Conservation (phyloP, 257 asterid species). For the Petunia axillaris region DNA sequence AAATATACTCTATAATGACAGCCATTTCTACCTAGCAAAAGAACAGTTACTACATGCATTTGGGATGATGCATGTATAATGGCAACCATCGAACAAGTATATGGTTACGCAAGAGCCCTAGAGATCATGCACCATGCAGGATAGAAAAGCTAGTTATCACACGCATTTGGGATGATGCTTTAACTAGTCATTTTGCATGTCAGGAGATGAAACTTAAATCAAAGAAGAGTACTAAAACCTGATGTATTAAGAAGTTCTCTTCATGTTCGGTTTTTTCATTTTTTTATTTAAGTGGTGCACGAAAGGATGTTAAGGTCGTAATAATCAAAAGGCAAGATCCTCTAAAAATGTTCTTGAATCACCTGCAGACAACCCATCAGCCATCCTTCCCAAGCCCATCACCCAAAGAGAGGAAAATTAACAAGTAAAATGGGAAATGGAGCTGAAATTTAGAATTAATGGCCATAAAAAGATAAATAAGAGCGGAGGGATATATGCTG, state of each 20-base stretch:
- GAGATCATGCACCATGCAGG: not conserved
- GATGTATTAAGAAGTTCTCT: not conserved
- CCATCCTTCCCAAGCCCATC: not conserved
- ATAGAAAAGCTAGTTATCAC: not conserved
- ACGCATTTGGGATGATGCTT: constrained; percentile 6
- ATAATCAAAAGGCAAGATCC: not conserved
- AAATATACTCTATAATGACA: not conserved
- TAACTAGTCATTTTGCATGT: not conserved
- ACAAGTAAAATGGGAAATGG: not conserved
- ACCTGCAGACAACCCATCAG: not conserved
- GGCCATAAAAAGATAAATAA: not conserved
- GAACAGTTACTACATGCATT: not conserved
- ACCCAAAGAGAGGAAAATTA: not conserved
- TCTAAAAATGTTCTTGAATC: not conserved
- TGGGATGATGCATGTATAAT: too few species aligned
- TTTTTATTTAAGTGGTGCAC: constrained; percentile 6
- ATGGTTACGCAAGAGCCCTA: not conserved
- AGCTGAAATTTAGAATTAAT: not conserved
- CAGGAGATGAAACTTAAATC: not conserved
- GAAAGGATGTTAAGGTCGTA: not conserved
- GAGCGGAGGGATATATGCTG: not conserved
- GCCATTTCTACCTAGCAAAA: not conserved
- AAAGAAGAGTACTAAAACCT: not conserved
- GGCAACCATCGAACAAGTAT: not conserved
- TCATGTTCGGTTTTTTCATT: not conserved